phyloP scores from a whole-genome alignment of 1,139 yeast genomes.

The Lodderomyces elongisporus region DNA sequence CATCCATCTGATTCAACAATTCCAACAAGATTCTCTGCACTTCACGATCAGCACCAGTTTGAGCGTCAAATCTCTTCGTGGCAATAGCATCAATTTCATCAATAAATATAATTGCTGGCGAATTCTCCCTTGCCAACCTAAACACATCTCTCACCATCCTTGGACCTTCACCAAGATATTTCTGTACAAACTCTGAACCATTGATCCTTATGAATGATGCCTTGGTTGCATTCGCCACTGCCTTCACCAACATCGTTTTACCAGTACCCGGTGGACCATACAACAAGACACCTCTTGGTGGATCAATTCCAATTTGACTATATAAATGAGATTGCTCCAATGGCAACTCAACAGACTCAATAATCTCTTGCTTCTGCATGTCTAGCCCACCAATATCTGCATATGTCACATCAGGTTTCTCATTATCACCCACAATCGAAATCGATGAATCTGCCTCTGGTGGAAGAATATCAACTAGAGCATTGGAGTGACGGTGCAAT shows the following conservation, averaged over 20 bases:
- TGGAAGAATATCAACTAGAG: constrained; percentile 92
- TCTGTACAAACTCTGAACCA: constrained; percentile 97
- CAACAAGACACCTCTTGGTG: constrained; percentile 94
- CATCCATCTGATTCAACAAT: constrained; percentile 97
- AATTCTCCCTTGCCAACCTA: constrained; percentile 92
- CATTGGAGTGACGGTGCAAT: constrained; percentile 95
- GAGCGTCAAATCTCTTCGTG: constrained; percentile 98
- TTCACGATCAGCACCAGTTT: constrained; percentile 99
- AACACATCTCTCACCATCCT: constrained; percentile 99
- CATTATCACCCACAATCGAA: constrained; percentile 90
- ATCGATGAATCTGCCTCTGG: constrained; percentile 98
- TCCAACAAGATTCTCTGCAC: constrained; percentile 97
- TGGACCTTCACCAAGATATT: constrained; percentile 98
- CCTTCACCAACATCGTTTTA: constrained; percentile 97
- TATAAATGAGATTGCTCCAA: constrained; percentile 93
- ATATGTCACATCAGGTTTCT: constrained; percentile 84
- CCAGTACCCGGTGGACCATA: constrained; percentile 99
- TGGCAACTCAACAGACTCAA: constrained; percentile 98
- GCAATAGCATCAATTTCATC: constrained; percentile 99
- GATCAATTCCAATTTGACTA: constrained; percentile 97
- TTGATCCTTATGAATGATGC: constrained; percentile 95
- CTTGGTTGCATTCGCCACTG: constrained; percentile 94
- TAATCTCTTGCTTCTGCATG: constrained; percentile 97
- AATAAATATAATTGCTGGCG: constrained; percentile 93
- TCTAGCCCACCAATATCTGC: constrained; percentile 98